Base-by-base conservation (phyloP, 495 filamentous ascomycete species). In the Glonium stellatum region DNA sequence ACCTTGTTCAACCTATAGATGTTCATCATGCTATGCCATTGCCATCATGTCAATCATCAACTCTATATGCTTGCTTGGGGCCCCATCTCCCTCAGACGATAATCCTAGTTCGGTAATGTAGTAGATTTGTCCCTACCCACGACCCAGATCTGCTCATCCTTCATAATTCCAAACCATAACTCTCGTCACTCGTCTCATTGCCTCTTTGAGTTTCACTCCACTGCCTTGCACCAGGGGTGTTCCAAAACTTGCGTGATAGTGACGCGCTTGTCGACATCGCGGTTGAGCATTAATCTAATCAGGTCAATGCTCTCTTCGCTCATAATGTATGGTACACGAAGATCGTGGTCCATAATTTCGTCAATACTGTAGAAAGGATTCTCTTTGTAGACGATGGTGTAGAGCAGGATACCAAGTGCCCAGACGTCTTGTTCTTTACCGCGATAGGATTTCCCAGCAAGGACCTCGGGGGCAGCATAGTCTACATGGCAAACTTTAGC, bases 351-450 rank as follows among this genome's bases (percentile, higher is more conserved):
- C 80, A 97, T 91, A 66, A 98, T 98, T 75, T 98, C 93, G 71
- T 98, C 95, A 67, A 98, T 92, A 71, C 88, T 95, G 80, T 98
- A 98, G 76, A 98, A 98, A 3, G 93, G 93, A 68, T 98, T 98
- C 76, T 98, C 93, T 72, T 97, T 97, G 79, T 97, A 98, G 63
- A 96, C 87, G 64, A 98, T 96, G 18, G 93, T 98, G 77, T 98
- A 98, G 34, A 98, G 84, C 8, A 97, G 80, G 63, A 98, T 97
- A 19, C 93, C 93, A n/a, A 97, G 81, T 13, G 93, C 93, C 93
- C 93, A 98, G 55, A 97, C 90, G 63, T 98, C 93, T 76, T 98
- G 95, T 71, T 96, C 92, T 73, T 92, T 95, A 67, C 93, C 93
- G 61, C 88, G 84, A 74, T 98, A 98, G 21, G 93, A 87, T 69